These are phyloP conservation scores for Candida tropicalis DNA, from an alignment of 1,139 yeast species.

Conservation along the genomic window DNA sequence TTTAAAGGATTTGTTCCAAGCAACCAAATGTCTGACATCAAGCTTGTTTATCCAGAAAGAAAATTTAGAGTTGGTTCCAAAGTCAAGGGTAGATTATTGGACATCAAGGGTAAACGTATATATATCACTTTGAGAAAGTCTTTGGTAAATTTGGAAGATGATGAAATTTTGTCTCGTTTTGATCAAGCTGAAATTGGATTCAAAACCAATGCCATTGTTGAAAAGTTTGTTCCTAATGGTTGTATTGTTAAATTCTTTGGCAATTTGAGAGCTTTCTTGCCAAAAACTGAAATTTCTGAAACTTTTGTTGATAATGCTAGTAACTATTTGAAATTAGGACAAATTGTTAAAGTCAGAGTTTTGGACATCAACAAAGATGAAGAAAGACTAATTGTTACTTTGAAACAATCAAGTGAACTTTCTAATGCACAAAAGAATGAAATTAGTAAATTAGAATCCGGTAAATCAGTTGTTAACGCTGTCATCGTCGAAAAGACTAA, in stretches of 20 bases:
- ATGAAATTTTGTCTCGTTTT: constrained; percentile 53
- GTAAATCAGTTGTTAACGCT: constrained; percentile 65
- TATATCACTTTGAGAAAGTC: constrained; percentile 81
- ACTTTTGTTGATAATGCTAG: constrained; percentile 77
- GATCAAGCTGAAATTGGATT: constrained; percentile 59
- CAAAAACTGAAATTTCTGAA: constrained; percentile 87
- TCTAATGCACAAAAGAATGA: constrained; percentile 51
- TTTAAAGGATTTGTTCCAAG: constrained; percentile 79
- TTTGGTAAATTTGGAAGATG: constrained; percentile 67
- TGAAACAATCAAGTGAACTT: constrained; percentile 63
- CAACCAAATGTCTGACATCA: constrained; percentile 80
- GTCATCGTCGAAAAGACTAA: constrained; percentile 73
- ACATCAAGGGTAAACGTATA: constrained; percentile 43
- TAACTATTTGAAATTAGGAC: constrained; percentile 81
- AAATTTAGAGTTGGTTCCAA: constrained; percentile 83
- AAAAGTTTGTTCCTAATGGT: constrained; percentile 72
- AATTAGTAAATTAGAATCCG: constrained; percentile 55
- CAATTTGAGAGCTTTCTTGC: constrained; percentile 74
- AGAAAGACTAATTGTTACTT: constrained; percentile 68
- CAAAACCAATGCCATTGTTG: constrained; percentile 75
- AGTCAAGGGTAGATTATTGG: constrained; percentile 70
- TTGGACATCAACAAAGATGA: constrained; percentile 56
- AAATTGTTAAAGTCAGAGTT: constrained; percentile 76
- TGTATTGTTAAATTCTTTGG: constrained; percentile 86
- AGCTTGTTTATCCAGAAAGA: constrained; percentile 85